These are phyloP conservation scores for Helicosporidium sp. DNA, from an alignment of 139 green algal species.

Conservation along the genomic window DNA sequence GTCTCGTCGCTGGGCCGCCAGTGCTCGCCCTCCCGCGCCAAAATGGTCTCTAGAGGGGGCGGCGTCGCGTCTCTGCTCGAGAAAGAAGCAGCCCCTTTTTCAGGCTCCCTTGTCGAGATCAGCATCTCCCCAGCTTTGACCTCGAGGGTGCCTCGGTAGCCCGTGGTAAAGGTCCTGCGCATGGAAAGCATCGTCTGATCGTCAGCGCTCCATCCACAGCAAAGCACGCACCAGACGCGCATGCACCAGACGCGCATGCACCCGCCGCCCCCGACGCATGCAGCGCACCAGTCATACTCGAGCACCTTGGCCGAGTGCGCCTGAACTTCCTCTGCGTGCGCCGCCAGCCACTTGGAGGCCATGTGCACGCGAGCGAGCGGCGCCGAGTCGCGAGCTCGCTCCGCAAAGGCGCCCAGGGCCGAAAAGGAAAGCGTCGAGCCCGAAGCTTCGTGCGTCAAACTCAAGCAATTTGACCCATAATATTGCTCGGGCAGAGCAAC, in stretches of 20 bases:
- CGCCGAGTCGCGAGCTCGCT: too few species aligned
- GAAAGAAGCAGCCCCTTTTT: too few species aligned
- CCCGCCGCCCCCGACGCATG: too few species aligned
- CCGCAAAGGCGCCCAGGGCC: too few species aligned
- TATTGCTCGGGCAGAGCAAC: constrained; percentile 60
- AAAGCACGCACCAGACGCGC: not conserved
- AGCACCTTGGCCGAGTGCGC: constrained; percentile 32
- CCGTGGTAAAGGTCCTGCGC: constrained; percentile 64
- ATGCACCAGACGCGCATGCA: not conserved
- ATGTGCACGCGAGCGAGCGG: constrained; percentile 35
- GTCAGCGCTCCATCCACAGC: not conserved
- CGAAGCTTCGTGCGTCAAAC: constrained; percentile 37
- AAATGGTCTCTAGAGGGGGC: too few species aligned
- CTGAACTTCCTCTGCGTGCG: constrained; percentile 37
- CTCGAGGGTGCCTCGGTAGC: constrained; percentile 36
- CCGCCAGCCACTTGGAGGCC: constrained; percentile 34
- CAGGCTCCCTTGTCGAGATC: too few species aligned
- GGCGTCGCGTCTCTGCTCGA: too few species aligned
- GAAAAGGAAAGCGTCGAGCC: too few species aligned
- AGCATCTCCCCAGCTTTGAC: too few species aligned
- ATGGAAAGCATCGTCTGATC: not conserved
- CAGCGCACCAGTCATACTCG: constrained; percentile 59
- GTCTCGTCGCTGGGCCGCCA: constrained; percentile 12
- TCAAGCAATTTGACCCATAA: constrained; percentile 39
- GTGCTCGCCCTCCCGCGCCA: too few species aligned